Evolutionary conservation across 768 basidiomycete genomes (phyloP).

Genomic region (Tricholoma hemisulphureum): DNA sequence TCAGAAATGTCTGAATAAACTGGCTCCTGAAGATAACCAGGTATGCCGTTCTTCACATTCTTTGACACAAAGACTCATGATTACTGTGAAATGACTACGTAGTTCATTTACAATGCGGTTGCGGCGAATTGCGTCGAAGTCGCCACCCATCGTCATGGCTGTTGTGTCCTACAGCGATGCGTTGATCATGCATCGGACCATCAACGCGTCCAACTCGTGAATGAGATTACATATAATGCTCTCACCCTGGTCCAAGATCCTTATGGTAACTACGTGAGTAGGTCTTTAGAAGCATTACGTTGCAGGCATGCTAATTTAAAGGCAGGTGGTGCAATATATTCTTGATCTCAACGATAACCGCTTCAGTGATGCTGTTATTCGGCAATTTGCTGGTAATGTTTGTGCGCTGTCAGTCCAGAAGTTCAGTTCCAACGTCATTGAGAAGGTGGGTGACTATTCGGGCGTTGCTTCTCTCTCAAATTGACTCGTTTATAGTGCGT

Average conservation of each 20-base stretch:
- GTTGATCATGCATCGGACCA: slow-evolving; percentile 97
- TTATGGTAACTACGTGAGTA: slow-evolving; percentile 83
- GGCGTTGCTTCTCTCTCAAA: not conserved
- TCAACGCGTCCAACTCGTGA: slow-evolving; percentile 94
- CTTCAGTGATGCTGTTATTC: slow-evolving; percentile 96
- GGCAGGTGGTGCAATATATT: slow-evolving; percentile 93
- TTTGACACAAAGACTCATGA: not conserved
- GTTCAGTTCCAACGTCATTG: slow-evolving; percentile 98
- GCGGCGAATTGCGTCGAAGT: slow-evolving; percentile 99
- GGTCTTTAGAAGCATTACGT: not conserved
- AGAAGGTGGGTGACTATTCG: slow-evolving; percentile 59
- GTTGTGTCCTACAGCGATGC: slow-evolving; percentile 96
- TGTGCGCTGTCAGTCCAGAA: slow-evolving; percentile 98
- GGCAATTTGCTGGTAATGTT: slow-evolving; percentile 96
- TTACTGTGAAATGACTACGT: not conserved
- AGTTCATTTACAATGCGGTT: slow-evolving; percentile 99
- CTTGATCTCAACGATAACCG: slow-evolving; percentile 97
- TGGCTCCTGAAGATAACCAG: slow-evolving; percentile 98
- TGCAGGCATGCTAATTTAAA: slow-evolving; percentile 3
- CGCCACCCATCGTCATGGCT: slow-evolving; percentile 96
- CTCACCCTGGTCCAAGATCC: slow-evolving; percentile 98
- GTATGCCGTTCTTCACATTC: slow-evolving; percentile 34
- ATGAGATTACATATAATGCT: slow-evolving; percentile 98
- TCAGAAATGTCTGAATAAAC: slow-evolving; percentile 98
- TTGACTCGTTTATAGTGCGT: slow-evolving; percentile 50